A percentile compares a stretch with the other conserved stretches of the same genome.
Conservation (phyloP, 176 grass and related monocot genomes). For the Cenchrus purpureus region DNA sequence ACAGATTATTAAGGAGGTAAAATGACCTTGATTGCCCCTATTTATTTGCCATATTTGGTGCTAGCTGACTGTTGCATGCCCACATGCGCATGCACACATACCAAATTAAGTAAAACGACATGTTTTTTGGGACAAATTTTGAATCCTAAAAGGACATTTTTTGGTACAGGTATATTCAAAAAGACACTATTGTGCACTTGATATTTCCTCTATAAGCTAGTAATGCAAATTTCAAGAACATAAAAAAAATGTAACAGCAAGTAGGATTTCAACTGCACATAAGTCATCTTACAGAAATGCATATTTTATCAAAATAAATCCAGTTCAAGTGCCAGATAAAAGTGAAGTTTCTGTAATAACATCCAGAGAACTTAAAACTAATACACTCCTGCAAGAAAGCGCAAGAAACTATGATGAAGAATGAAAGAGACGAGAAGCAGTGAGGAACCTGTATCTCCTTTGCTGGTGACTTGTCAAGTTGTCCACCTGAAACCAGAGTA, state of each 20-base stretch:
- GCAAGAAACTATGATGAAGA: slow-evolving; percentile 7
- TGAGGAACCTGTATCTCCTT: slow-evolving; percentile 45
- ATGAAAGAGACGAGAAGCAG: slow-evolving; percentile 9
- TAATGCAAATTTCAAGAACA: not conserved
- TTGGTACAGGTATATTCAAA: not conserved
- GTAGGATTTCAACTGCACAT: slow-evolving; percentile 10
- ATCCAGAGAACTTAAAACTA: slow-evolving; percentile 1
- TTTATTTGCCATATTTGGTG: too few species aligned
- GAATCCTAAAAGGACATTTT: too few species aligned
- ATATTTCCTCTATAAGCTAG: not conserved
- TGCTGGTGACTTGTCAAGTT: slow-evolving; percentile 21
- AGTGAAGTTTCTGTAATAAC: not conserved
- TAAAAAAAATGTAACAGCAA: not conserved
- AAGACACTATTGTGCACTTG: not conserved
- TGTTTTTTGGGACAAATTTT: too few species aligned
- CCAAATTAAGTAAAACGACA: too few species aligned
- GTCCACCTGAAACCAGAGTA: slow-evolving; percentile 37
- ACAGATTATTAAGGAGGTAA: too few species aligned
- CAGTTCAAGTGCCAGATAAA: not conserved
- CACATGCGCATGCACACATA: too few species aligned
- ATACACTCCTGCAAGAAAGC: not conserved
- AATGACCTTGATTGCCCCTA: too few species aligned
- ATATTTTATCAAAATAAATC: slow-evolving; percentile 4
- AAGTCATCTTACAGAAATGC: not conserved
- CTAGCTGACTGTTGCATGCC: too few species aligned